A percentile compares a stretch with the other conserved stretches of the same genome.
phyloP scores from a whole-genome alignment of 805 yeast genomes.

The Sugiyamaella qingdaonensis region DNA sequence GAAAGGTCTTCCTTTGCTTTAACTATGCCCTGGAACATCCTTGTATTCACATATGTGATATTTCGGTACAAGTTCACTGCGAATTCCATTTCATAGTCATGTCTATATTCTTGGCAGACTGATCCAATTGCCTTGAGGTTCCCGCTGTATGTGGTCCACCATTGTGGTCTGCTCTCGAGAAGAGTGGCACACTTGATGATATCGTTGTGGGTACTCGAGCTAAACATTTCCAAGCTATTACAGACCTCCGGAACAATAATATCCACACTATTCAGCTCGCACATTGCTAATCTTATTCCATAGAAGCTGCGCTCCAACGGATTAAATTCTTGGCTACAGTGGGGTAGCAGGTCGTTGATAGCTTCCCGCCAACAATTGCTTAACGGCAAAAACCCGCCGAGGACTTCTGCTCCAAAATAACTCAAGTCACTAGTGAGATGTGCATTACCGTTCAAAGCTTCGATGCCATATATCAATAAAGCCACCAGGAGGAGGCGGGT shows the following conservation, averaged over 20 bases:
- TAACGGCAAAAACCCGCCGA: constrained; percentile 12
- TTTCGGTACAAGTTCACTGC: constrained; percentile 9
- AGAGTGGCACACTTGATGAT: constrained; percentile 21
- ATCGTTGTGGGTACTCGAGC: background rate
- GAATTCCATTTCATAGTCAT: constrained; percentile 19
- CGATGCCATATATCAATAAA: too few relatives aligned
- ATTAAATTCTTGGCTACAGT: constrained; percentile 22
- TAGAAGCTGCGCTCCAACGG: constrained; percentile 21
- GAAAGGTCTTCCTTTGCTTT: background rate
- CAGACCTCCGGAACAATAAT: constrained; percentile 12
- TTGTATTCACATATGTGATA: constrained; percentile 7
- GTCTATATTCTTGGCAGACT: constrained; percentile 39
- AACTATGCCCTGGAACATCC: background rate
- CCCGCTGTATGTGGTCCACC: constrained; percentile 75
- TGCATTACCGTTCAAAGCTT: too few relatives aligned
- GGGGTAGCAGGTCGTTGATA: constrained; percentile 23
- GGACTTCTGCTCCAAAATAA: background rate
- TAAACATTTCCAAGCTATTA: background rate
- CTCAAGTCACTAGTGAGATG: background rate
- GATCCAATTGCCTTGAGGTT: constrained; percentile 52
- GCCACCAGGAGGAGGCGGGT: too few relatives aligned
- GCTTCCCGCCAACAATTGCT: constrained; percentile 27
- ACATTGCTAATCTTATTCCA: constrained; percentile 26
- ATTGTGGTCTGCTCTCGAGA: constrained; percentile 38
- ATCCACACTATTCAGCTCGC: constrained; percentile 31